Conservation (phyloP, 768 basidiomycete genomes). For the Cystofilobasidium capitatum region DNA sequence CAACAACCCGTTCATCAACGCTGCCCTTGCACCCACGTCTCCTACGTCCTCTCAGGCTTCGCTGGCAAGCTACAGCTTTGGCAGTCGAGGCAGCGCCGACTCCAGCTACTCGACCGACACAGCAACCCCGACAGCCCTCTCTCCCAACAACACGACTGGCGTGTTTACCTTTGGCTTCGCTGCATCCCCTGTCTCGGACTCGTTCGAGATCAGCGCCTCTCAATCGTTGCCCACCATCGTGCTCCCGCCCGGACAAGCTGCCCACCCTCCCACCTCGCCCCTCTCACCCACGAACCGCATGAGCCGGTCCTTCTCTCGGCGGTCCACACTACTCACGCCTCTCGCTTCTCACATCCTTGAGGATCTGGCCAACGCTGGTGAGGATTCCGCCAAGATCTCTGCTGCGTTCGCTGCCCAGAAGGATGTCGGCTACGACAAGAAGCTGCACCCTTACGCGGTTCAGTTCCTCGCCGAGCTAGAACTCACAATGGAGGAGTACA, state of each 20-base stretch:
- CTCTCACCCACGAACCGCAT: conserved; percentile 31
- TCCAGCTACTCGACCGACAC: neutral
- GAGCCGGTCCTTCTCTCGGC: conserved; percentile 35
- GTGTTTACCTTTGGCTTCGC: conserved; percentile 27
- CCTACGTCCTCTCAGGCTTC: neutral
- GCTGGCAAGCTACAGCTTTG: conserved; percentile 12
- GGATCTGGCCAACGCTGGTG: conserved; percentile 28
- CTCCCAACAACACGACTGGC: conserved; percentile 5
- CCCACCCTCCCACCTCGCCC: conserved; percentile 3
- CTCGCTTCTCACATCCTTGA: conserved; percentile 34
- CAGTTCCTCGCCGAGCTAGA: conserved; percentile 34
- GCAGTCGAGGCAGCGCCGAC: conserved; percentile 2
- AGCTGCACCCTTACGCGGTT: conserved; percentile 34
- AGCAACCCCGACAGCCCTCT: neutral
- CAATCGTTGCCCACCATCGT: neutral
- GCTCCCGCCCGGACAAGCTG: neutral
- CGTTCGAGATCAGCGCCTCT: conserved; percentile 18
- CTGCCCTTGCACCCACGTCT: neutral
- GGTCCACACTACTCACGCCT: conserved; percentile 36
- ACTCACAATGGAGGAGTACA: conserved; percentile 31
- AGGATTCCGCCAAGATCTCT: conserved; percentile 30
- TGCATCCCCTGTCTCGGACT: conserved; percentile 21
- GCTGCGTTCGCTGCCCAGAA: neutral
- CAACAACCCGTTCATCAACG: conserved; percentile 22
- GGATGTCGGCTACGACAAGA: conserved; percentile 31